Percentiles rank a stretch among this genome's conserved stretches.
Conservation (phyloP, 2,329 filamentous ascomycete species). For the Cercospora beticola region DNA sequence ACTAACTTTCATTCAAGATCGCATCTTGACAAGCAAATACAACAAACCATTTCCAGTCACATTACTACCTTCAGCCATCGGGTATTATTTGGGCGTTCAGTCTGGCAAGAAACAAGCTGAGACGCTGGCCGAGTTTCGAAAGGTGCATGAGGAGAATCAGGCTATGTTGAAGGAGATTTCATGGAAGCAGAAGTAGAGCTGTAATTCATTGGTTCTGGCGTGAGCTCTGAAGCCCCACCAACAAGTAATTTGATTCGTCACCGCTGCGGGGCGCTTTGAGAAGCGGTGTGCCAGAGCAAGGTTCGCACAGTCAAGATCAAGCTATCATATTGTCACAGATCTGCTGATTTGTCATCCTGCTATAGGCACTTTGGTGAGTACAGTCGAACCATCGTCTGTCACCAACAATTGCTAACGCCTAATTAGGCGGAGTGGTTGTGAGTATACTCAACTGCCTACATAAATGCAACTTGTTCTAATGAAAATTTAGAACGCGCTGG, state of each 20-base stretch:
- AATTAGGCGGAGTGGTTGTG: conserved; percentile 17
- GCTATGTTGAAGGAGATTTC: conserved; percentile 27
- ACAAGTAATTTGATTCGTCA: not conserved
- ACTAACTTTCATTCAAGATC: conserved; percentile 23
- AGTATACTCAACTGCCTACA: not conserved
- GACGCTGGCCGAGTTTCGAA: conserved; percentile 32
- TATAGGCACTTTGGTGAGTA: conserved; percentile 1
- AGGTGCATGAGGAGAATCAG: conserved; percentile 28
- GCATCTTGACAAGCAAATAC: conserved; percentile 35
- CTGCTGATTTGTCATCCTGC: not conserved
- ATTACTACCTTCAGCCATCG: conserved; percentile 35
- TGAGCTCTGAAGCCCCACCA: not conserved
- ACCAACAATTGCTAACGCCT: not conserved
- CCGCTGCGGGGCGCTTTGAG: not conserved
- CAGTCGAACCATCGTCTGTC: not conserved
- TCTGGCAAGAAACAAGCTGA: conserved; percentile 35
- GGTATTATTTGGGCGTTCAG: conserved; percentile 34
- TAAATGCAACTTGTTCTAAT: not conserved
- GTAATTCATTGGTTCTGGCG: no score
- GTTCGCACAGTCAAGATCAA: no score
- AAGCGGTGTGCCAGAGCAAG: not conserved
- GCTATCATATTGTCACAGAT: not conserved
- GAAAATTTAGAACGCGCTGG: conserved; percentile 16
- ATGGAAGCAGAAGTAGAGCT: conserved; percentile 11
- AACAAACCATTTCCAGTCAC: conserved; percentile 38